Evolutionary conservation across 257 asterid species (phyloP).

Genomic region (Solanum piurae): DNA sequence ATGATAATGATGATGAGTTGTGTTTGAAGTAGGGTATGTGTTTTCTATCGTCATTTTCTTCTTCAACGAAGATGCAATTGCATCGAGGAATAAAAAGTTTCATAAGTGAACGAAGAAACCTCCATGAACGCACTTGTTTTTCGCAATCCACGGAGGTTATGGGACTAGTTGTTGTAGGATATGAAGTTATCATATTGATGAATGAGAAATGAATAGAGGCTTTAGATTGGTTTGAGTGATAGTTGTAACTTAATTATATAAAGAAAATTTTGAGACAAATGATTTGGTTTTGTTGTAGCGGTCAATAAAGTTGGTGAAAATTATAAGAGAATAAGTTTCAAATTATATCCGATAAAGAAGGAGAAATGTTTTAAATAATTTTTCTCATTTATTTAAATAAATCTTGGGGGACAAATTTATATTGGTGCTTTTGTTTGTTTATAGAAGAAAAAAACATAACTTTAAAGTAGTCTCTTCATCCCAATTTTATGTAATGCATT

Average conservation of each 20-base stretch:
- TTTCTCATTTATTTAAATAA: neutral
- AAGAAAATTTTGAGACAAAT: neutral
- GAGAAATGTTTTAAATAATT: neutral
- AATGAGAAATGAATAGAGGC: neutral
- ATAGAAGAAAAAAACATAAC: neutral
- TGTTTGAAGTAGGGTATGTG: neutral
- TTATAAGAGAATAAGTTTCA: neutral
- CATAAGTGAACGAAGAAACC: conserved; percentile 42
- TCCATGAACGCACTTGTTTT: conserved; percentile 59
- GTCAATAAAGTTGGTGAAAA: neutral
- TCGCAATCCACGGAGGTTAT: conserved; percentile 49
- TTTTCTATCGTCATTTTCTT: conserved; percentile 8
- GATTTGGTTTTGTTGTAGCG: neutral
- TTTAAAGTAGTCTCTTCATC: neutral
- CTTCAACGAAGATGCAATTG: conserved; percentile 35
- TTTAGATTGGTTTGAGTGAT: neutral
- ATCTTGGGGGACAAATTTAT: neutral
- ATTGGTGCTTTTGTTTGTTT: neutral
- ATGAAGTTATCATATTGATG: conserved; percentile 10
- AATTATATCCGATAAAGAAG: neutral
- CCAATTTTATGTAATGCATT: neutral
- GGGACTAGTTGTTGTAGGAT: neutral
- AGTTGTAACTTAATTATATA: neutral
- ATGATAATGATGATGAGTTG: neutral
- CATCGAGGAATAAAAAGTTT: conserved; percentile 43